These are phyloP conservation scores for Lodderomyces orthopsilosis DNA, from an alignment of 1,139 yeast species.

Conservation along the genomic window DNA sequence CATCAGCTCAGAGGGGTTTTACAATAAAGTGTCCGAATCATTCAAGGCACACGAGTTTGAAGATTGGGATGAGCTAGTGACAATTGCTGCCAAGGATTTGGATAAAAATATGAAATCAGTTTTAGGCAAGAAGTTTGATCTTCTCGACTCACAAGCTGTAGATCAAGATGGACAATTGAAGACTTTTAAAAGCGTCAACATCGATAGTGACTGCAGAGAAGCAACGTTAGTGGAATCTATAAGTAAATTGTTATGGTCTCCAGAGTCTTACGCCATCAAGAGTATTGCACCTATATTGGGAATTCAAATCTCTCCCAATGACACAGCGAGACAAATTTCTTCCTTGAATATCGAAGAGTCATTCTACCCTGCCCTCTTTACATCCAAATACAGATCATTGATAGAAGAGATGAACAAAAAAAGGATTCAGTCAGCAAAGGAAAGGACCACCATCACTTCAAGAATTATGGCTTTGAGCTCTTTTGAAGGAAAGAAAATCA, in stretches of 20 bases:
- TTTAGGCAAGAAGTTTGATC: conserved; percentile 12
- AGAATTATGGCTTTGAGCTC: conserved; percentile 30
- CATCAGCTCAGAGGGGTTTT: conserved; percentile 20
- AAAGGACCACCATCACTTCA: conserved; percentile 20
- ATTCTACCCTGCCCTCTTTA: conserved; percentile 33
- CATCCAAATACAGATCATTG: conserved; percentile 19
- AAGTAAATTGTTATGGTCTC: conserved; percentile 39
- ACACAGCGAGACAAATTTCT: conserved; percentile 13
- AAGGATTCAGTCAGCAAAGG: conserved; percentile 16
- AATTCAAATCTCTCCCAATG: conserved; percentile 28
- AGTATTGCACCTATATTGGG: conserved; percentile 34
- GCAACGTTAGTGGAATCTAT: conserved; percentile 30
- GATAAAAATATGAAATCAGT: conserved; percentile 14
- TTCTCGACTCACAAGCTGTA: background rate
- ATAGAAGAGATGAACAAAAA: conserved; percentile 20
- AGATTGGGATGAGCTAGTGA: conserved; percentile 32
- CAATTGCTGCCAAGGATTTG: conserved; percentile 23
- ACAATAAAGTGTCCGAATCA: conserved; percentile 22
- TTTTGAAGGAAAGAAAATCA: conserved; percentile 37
- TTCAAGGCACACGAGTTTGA: conserved; percentile 23
- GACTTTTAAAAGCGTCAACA: conserved; percentile 29
- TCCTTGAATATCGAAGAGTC: conserved; percentile 26
- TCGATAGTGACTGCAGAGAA: conserved; percentile 34
- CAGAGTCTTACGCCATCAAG: conserved; percentile 30
- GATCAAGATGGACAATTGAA: conserved; percentile 19